These are phyloP conservation scores for Candida multigemmis DNA, from an alignment of 805 yeast species.

Conservation along the genomic window DNA sequence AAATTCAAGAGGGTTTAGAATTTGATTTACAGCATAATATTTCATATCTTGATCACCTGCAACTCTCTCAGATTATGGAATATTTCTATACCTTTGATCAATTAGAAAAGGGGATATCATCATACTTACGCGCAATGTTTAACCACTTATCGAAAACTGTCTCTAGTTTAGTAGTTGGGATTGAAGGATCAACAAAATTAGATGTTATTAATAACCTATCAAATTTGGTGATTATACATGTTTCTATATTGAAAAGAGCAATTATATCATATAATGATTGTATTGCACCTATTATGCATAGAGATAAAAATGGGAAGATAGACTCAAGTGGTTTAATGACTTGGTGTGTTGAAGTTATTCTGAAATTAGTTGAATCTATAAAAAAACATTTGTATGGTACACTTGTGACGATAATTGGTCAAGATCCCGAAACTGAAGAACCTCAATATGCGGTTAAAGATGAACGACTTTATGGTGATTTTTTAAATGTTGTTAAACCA, in stretches of 20 bases:
- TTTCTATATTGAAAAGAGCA: conserved; percentile 43
- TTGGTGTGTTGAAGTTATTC: conserved; percentile 66
- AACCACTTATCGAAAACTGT: conserved; percentile 20
- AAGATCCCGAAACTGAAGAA: conserved; percentile 6
- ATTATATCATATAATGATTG: conserved; percentile 44
- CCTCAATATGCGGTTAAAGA: conserved; percentile 27
- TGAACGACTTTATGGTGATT: conserved; percentile 35
- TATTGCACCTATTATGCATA: conserved; percentile 30
- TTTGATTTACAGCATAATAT: conserved; percentile 30
- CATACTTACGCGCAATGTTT: conserved; percentile 26
- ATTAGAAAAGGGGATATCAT: conserved; percentile 24
- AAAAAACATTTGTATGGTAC: conserved; percentile 63
- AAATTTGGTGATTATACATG: conserved; percentile 28
- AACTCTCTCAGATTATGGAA: conserved; percentile 24
- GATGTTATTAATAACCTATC: conserved; percentile 33
- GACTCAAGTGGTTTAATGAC: conserved; percentile 57
- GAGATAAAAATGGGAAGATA: conserved; percentile 18
- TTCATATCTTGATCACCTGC: conserved; percentile 16
- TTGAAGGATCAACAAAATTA: conserved; percentile 34
- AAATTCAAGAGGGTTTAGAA: conserved; percentile 24
- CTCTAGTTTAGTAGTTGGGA: conserved; percentile 23
- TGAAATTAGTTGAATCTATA: conserved; percentile 48
- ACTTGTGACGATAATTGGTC: conserved; percentile 34
- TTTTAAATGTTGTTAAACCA: conserved; percentile 43
- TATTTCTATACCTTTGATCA: conserved; percentile 26